Conservation (phyloP, 2,329 filamentous ascomycete genomes). For the Talaromyces sp. region DNA sequence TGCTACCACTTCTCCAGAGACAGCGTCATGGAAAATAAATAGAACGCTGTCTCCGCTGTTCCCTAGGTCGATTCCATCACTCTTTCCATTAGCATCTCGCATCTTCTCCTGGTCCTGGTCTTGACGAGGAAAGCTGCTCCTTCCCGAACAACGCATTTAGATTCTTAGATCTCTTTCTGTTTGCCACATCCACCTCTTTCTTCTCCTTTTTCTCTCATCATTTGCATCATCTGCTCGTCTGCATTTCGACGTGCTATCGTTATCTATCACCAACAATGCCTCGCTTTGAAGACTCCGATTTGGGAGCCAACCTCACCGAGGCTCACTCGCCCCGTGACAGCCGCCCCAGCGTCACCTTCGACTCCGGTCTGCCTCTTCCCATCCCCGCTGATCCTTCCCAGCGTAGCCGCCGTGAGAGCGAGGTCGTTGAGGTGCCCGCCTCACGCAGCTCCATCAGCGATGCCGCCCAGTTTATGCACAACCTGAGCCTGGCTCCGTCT, state of each 20-base stretch:
- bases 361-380: slow-evolving; percentile 21
- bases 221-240: not conserved
- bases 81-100: not conserved
- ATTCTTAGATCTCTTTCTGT: not conserved
- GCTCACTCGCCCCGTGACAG: slow-evolving; percentile 22
- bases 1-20: not conserved
- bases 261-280: slow-evolving; percentile 47
- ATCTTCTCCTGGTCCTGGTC: not conserved
- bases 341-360: slow-evolving; percentile 16
- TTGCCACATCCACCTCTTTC: not conserved
- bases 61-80: not conserved
- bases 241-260: slow-evolving; percentile 8
- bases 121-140: not conserved
- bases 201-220: slow-evolving; percentile 1
- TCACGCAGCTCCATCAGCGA: slow-evolving; percentile 63
- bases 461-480: slow-evolving; percentile 65
- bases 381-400: slow-evolving; percentile 35
- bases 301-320: slow-evolving; percentile 35
- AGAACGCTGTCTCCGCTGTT: not conserved
- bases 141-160: not conserved
- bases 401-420: slow-evolving; percentile 30
- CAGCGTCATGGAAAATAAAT: slow-evolving; percentile 1
- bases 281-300: slow-evolving; percentile 54
- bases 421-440: slow-evolving; percentile 64
- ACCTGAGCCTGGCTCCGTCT: slow-evolving; percentile 61